A percentile compares a stretch with the other conserved stretches of the same genome.
These are phyloP conservation scores for Pseudofabraea citricarpa DNA, from an alignment of 2,329 filamentous ascomycete species.

Conservation along the genomic window DNA sequence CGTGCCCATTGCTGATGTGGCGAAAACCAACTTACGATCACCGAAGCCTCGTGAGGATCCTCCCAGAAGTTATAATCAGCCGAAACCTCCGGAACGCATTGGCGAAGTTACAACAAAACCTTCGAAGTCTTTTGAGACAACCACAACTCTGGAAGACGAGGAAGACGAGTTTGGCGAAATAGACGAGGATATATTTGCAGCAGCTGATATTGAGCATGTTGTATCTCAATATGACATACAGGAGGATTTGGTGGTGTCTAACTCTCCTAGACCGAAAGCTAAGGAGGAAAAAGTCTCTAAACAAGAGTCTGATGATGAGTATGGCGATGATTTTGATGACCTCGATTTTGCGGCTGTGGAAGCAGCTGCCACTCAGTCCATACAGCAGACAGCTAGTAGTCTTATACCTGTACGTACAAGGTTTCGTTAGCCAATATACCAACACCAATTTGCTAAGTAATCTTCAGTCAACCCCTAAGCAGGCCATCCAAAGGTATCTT, in stretches of 20 bases:
- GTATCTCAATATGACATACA: constrained; percentile 49
- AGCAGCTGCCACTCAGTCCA: constrained; percentile 65
- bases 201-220: constrained; percentile 52
- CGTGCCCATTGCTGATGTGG: too few species aligned
- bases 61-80: constrained; percentile 2
- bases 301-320: constrained; percentile 70
- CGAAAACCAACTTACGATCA: background rate
- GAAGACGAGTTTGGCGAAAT: constrained; percentile 62
- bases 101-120: too few species aligned
- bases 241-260: too few species aligned
- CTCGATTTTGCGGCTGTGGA: constrained; percentile 76
- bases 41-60: constrained; percentile 1
- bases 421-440: constrained; percentile 24
- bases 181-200: constrained; percentile 56
- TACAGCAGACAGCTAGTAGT: constrained; percentile 27
- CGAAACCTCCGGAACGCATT: too few species aligned
- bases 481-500: constrained; percentile 81
- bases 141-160: constrained; percentile 2
- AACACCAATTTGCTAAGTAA: constrained; percentile 52
- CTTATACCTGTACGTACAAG: constrained; percentile 49
- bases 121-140: constrained; percentile 2
- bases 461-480: constrained; percentile 62
- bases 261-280: too few species aligned
- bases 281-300: too few species aligned
- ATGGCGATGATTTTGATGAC: constrained; percentile 52